Conservation (phyloP, 1,284 basidiomycete genomes). For the Heterobasidion annosum region DNA sequence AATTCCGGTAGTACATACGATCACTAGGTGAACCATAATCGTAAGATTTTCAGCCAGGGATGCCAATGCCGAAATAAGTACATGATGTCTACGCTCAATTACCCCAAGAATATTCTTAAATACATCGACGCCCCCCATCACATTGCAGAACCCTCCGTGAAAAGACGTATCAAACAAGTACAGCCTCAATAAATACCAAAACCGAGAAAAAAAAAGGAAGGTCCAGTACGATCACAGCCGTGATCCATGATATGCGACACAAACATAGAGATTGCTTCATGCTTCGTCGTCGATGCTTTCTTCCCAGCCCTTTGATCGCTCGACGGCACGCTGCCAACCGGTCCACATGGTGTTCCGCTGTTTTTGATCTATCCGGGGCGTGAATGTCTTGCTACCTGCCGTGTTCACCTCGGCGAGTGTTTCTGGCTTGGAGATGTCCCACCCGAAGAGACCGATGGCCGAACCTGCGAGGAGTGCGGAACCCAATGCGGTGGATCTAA, state of each 20-base stretch:
- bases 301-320: constrained; percentile 76
- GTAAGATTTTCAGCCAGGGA: too few species aligned
- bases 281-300: constrained; percentile 32
- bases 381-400: constrained; percentile 69
- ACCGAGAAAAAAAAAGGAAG: too few species aligned
- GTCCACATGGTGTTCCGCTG: constrained; percentile 57
- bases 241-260: background rate
- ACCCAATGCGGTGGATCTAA: constrained; percentile 90
- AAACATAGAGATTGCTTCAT: too few species aligned
- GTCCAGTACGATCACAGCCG: background rate
- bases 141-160: too few species aligned
- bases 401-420: constrained; percentile 89
- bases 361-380: constrained; percentile 44
- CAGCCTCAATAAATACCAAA: too few species aligned
- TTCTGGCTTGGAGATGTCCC: constrained; percentile 83
- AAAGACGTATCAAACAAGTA: too few species aligned
- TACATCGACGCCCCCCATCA: too few species aligned
- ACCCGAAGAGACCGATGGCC: constrained; percentile 87
- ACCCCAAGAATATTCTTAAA: too few species aligned
- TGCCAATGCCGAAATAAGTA: too few species aligned
- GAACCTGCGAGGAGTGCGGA: constrained; percentile 92
- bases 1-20: constrained; percentile 32
- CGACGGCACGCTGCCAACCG: constrained; percentile 82
- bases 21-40: too few species aligned
- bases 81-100: too few species aligned